Base-by-base conservation (phyloP, 306 rosid species). In the Biancaea sappan region DNA sequence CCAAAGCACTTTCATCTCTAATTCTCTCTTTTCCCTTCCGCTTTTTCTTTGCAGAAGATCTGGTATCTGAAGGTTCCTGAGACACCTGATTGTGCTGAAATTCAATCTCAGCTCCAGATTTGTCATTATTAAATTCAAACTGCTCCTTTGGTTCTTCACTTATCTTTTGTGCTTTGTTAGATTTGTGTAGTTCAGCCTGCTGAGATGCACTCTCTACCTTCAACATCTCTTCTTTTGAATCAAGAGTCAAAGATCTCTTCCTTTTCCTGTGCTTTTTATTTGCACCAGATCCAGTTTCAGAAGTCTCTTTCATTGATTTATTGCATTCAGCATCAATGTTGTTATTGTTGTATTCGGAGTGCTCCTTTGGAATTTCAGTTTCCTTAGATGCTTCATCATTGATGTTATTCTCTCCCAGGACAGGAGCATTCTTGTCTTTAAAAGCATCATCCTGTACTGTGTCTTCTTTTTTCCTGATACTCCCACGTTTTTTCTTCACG, bases 281-380 rank as follows among this genome's bases (percentile, higher is more conserved):
- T 25, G 37, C 34, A 64, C 80, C 40, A 74, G 69, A 61, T 75
- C 9, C 67, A 53, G 76, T 66, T 70, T 73, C 80, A 25, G 81
- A 76, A 77, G 82, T 85, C 61, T 77, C 86, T 56, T 68, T 76
- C 38, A 50, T 38, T 19, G 84, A 73, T 31, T 69, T 75, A 29
- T 32, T 38, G 32, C 54, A 48, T 41, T 59, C 61, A 43, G 65
- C 57, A 63, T 47, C 72, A 41, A 78, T 32, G 41, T 52, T 76
- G 31, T 65, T 74, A 37, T 60, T 34, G 19, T 44, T 74, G 72
- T 56, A 11, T 41, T 67, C 52, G 32, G 51, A 38, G 21, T 43
- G 71, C 71, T 84, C 78, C 73, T 68, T 82, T 69, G 63, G 35
- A 81, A 48, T 74, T 68, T 81, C 87, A 73, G 66, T 69, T 79